Conservation (phyloP, 1,139 yeast genomes). For the Meyerozyma elateridarum region DNA sequence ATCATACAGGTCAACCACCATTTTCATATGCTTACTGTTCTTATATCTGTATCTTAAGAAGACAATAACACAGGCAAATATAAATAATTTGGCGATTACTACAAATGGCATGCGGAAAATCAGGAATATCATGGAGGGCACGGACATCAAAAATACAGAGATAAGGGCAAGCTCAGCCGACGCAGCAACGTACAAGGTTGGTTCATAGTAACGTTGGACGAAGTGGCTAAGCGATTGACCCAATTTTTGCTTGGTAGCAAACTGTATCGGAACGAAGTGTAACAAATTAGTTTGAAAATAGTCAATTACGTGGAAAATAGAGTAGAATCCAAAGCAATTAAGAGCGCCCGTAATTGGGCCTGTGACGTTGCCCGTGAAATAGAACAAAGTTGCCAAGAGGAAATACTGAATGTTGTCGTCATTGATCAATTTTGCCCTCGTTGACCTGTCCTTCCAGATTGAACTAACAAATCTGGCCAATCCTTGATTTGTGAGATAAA, state of each 20-base stretch:
- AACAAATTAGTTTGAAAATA: slow-evolving; percentile 9
- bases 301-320: slow-evolving; percentile 12
- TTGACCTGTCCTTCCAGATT: slow-evolving; percentile 11
- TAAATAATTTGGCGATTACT: not conserved
- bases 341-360: slow-evolving; percentile 14
- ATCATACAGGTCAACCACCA: not conserved
- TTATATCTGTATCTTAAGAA: not conserved
- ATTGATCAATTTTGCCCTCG: slow-evolving; percentile 17
- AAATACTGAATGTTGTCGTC: slow-evolving; percentile 54
- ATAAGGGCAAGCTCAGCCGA: not conserved
- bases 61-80: not conserved
- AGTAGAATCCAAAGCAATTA: slow-evolving; percentile 10
- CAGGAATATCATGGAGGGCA: not conserved
- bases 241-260: not conserved
- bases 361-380: slow-evolving; percentile 24
- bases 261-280: not conserved
- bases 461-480: slow-evolving; percentile 17
- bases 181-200: not conserved
- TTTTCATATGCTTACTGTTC: not conserved
- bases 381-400: slow-evolving; percentile 36
- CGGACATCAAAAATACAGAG: not conserved
- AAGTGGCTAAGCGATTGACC: not conserved
- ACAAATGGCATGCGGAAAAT: not conserved
- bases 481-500: slow-evolving; percentile 30
- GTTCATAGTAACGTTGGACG: not conserved